Evolutionary conservation across 371 early-diverging fungal species (phyloP), one percentile per base, ranked within the genome.

Genomic region (Mucor lusitanicus): DNA sequence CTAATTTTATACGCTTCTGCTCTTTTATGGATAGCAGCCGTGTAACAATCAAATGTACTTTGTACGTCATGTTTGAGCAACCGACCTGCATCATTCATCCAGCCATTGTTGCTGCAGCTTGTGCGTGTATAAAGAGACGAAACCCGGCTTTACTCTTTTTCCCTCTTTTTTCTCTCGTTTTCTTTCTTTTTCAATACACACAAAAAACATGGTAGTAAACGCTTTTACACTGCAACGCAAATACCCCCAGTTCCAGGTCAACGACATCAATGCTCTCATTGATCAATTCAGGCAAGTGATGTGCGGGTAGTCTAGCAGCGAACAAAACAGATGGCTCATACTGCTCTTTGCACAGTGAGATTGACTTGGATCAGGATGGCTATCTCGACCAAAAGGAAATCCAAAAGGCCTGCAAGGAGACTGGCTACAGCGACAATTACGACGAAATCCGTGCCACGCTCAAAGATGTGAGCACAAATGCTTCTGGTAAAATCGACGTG

Each of bases 401-500:
- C 58, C 85, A 88, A 68, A 74, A 90, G 59, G 89, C 88, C 25
- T 88, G 90, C 64, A 87, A 91, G 72, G 78, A 82, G 37, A 82
- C 90, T 67, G 92, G 90, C n/a, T 84, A 88, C 33, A 88, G 87
- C 67, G 79, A 85, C 62, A 81, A 84, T 57, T 92, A 93, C 69
- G 94, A 94, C 70, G 89, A 93, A 68, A 88, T 94, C 63, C 88
- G 92, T 57, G 80, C 83, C 3, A 88, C 89, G 39, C 71, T 94
- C 54, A 91, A 91, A 74, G 79, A 89, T 63, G 87, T 94, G 25
- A 87, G 87, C 54, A 86, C 86, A 61, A 92, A 88, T 71, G 82
- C 90, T 15, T 86, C 87, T 13, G 91, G 90, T 69, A 88, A 88
- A 70, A 88, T 94, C 59, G 92, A 92, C 68, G 84, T 90, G 5